These are phyloP conservation scores for Oemleria cerasiformis DNA, from an alignment of 306 rosid species.

Conservation along the genomic window DNA sequence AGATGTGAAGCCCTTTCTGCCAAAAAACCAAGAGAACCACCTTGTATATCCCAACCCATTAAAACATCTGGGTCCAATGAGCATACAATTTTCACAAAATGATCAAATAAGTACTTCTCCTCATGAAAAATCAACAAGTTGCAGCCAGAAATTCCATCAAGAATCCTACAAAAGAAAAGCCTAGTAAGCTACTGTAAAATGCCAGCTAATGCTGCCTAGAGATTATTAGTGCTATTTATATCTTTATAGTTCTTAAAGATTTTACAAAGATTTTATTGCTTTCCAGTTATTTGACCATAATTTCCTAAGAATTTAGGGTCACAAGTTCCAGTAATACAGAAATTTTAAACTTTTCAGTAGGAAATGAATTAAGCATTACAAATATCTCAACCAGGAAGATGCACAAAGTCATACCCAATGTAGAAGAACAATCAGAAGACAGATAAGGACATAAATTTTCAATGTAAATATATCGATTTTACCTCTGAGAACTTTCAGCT, in stretches of 20 bases:
- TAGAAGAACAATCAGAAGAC: conserved; percentile 14
- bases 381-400: background rate
- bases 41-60: conserved; percentile 95
- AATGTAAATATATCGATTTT: conserved; percentile 24
- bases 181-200: conserved; percentile 12
- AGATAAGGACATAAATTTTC: conserved; percentile 10
- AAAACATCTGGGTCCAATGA: conserved; percentile 75
- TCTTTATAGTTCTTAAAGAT: background rate
- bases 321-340: background rate
- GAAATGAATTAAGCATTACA: background rate
- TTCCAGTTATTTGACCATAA: conserved; percentile 2
- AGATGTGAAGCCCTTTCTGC: conserved; percentile 85
- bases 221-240: background rate
- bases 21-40: conserved; percentile 88
- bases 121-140: conserved; percentile 56
- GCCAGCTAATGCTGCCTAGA: background rate
- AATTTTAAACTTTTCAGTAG: background rate
- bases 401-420: background rate
- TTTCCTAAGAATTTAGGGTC: background rate
- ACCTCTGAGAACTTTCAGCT: conserved; percentile 53
- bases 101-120: conserved; percentile 59
- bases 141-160: conserved; percentile 62
- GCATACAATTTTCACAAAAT: conserved; percentile 61
- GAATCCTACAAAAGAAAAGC: conserved; percentile 49
- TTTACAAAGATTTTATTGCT: background rate